phyloP scores from a whole-genome alignment of 139 green algal species.

The Coelastrella sp. region DNA sequence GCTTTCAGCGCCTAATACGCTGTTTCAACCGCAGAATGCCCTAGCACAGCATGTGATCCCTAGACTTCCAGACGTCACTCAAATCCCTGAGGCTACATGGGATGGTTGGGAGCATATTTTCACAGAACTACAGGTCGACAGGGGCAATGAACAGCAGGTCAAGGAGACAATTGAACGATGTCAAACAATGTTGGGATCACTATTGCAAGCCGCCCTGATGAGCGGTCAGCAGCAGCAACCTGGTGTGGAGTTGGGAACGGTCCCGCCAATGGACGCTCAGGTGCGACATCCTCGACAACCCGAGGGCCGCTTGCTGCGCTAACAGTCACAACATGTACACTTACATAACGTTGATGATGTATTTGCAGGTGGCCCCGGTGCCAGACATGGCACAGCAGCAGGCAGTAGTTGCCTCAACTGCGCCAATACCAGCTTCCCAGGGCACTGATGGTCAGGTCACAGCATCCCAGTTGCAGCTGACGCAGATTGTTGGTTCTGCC shows the following conservation, averaged over 20 bases:
- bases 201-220: conserved; percentile 37
- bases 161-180: conserved; percentile 22
- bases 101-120: conserved; percentile 41
- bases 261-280: conserved; percentile 3
- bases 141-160: conserved; percentile 26
- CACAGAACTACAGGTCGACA: conserved; percentile 23
- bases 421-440: background rate
- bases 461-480: conserved; percentile 45
- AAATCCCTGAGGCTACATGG: conserved; percentile 43
- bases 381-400: background rate
- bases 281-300: background rate
- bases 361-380: background rate
- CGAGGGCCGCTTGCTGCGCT: background rate
- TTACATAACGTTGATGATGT: too few relatives aligned
- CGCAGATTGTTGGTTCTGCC: conserved; percentile 45
- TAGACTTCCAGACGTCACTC: conserved; percentile 41
- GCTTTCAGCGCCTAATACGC: conserved; percentile 17
- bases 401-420: conserved; percentile 6
- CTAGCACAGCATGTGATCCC: conserved; percentile 45
- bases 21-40: conserved; percentile 38
- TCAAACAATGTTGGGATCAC: conserved; percentile 27
- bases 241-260: background rate
- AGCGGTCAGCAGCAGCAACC: conserved; percentile 37
- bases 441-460: conserved; percentile 24
- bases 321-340: too few relatives aligned